Percentiles rank a stretch among this genome's conserved stretches.
Evolutionary conservation across 106 monocot genomes (phyloP).

Genomic region (Allium sativum): DNA sequence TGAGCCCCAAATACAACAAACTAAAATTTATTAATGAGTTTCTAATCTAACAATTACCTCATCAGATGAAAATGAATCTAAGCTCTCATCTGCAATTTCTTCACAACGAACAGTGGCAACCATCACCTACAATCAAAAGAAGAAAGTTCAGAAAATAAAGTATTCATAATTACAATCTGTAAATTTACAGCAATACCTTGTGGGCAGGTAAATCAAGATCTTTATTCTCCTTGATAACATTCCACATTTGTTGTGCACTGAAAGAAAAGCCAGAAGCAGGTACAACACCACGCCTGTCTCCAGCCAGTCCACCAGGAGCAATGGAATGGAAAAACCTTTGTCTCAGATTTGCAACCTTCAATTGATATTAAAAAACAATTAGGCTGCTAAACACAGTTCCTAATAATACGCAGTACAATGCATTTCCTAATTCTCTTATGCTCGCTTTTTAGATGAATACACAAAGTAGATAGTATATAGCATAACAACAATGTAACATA

Average conservation of each 20-base stretch:
- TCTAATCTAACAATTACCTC: conserved; percentile 36
- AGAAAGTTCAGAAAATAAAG: neutral
- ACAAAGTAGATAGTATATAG: too few species aligned
- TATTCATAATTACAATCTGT: too few species aligned
- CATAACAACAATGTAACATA: too few species aligned
- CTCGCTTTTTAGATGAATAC: too few species aligned
- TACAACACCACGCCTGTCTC: conserved; percentile 46
- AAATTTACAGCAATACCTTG: conserved; percentile 17
- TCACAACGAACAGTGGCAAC: conserved; percentile 50
- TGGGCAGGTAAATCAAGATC: conserved; percentile 58
- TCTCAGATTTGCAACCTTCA: conserved; percentile 78
- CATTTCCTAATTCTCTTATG: too few species aligned
- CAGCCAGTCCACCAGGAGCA: conserved; percentile 55
- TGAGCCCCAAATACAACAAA: conserved; percentile 1
- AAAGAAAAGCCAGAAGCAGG: conserved; percentile 54
- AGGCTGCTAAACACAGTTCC: too few species aligned
- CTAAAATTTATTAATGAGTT: neutral
- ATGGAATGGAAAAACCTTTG: conserved; percentile 86
- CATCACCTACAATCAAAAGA: conserved; percentile 31
- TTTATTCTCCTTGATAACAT: conserved; percentile 47
- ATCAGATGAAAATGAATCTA: conserved; percentile 47
- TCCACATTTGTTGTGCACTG: conserved; percentile 53
- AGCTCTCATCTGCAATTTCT: conserved; percentile 62
- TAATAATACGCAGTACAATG: too few species aligned
- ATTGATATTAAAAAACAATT: too few species aligned